Evolutionary conservation across 352 stramenopile species (phyloP), one percentile per base, ranked within the genome.

Genomic region (Elongisporangium anandrum): DNA sequence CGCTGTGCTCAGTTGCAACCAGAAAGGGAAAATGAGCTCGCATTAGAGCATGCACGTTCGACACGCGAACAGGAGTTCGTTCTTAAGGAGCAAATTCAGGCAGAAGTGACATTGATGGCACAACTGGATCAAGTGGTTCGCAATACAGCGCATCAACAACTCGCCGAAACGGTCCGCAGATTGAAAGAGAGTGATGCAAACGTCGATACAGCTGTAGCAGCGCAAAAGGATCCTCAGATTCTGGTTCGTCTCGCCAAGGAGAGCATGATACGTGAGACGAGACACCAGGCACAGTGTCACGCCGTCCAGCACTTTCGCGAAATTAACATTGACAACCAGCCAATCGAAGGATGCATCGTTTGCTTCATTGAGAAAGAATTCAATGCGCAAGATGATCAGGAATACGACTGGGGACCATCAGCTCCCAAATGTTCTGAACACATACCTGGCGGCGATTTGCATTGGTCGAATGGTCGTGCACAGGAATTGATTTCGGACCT

Each of bases 71-170:
- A 26, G 6, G 4, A 47, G 17, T 34, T 29, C 13, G 24, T 54
- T 20, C 6, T 34, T 4, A 17, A 54, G 21, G 45, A 29, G 4
- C 45, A 50, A 10, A n/a, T 22, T 3, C 17, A 21, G 10, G 55
- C 24, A 20, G 55, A 54, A 13, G 47, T 47, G 16, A 9, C 45
- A 9, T 26, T 49, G 23, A 34, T 6, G n/a, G n/a, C n/a, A 45
- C 45, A 60, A 2, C 47, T 60, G 19, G 26, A 49, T 7, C 23
- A 48, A 4, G 24, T 54, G 12, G 55, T 60, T 24, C 55, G 55
- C 19, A 60, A 60, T 20, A 10, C 47, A 17, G 48, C 48, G 47
- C 47, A 60, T 19, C 45, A 54, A 17, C 24, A 21, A 49, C 55
- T 60, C 2, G 22, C 52, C n/a, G 47, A 54, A 9, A 17, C 10